Base-by-base conservation (phyloP, 306 rosid species). In the Rubus parviflorus region DNA sequence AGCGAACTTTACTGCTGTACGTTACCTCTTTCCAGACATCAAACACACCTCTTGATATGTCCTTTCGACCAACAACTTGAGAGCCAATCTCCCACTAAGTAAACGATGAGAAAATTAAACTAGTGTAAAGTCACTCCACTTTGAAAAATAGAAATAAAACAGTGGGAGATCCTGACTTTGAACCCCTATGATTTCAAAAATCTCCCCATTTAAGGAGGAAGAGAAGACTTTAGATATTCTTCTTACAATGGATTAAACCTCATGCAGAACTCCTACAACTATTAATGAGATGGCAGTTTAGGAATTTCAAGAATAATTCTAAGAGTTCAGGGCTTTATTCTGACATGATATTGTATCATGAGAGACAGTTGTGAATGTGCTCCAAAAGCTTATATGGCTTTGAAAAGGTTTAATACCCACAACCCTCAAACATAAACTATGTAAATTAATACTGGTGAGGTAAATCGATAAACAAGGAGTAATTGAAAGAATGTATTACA, bases 1-100 rank as follows among this genome's bases (percentile, higher is more conserved):
- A 68, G 54, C 70, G 38, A 64, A 77, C 63, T 65, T 72, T 69
- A 49, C 48, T 52, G 19, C 14, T 68, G 61, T 62, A 60, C 17
- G 45, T 72, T 83, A 92, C 98, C 91, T 88, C 95, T 83, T 94
- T 94, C 98, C 98, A 94, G 73, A 94, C 74, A 82, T 94, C 97
- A 73, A 89, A 78, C 67, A 85, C 87, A 83, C 86, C 88, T 85
- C 58, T 90, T 56, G 93, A 84, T 76, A 86, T 79, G 83, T 94
- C 98, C 84, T 94, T 94, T 83, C 81, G 85, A 58, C 98, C 98
- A 83, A 94, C 90, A 69, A 92, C 97, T 90, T 94, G 98, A 78
- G 97, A 88, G 75, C 89, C 83, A 61, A 92, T 70, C 57, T 90
- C 95, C 88, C 87, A 82, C 98, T 94, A 87, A 89, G 72, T 57